These are phyloP conservation scores for Termitomyces sp. DNA, from an alignment of 768 basidiomycete genomes.

Conservation along the genomic window DNA sequence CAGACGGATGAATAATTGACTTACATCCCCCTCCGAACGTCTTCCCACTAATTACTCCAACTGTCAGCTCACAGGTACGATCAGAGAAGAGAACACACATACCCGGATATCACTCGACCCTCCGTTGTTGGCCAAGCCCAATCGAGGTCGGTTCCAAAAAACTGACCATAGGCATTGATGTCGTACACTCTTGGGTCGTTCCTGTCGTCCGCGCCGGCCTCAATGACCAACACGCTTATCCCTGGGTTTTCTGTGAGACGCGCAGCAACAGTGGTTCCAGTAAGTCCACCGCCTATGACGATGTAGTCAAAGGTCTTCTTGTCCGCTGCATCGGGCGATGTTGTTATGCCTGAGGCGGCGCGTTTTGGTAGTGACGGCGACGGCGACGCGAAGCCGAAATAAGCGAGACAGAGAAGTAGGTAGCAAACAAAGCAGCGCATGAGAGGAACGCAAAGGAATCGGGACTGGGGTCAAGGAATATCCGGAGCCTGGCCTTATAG, in stretches of 20 bases:
- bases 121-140: constrained; percentile 41
- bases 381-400: not conserved
- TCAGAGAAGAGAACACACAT: constrained; percentile 7
- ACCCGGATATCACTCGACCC: constrained; percentile 34
- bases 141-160: constrained; percentile 35
- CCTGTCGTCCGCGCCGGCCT: constrained; percentile 44
- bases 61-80: not conserved
- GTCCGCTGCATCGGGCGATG: constrained; percentile 22
- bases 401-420: not conserved
- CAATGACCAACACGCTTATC: constrained; percentile 40
- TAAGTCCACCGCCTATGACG: constrained; percentile 39
- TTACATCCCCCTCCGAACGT: constrained; percentile 38
- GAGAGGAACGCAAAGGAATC: too few relatives aligned
- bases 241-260: constrained; percentile 39
- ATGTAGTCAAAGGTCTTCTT: constrained; percentile 37
- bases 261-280: constrained; percentile 44
- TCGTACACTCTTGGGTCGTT: constrained; percentile 38
- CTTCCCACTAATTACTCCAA: constrained; percentile 28
- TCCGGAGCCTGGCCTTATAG: not conserved
- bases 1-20: constrained; percentile 7
- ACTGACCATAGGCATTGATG: constrained; percentile 35
- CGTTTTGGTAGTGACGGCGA: constrained; percentile 16
- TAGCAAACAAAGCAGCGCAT: not conserved
- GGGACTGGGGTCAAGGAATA: not conserved
- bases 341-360: constrained; percentile 25